Percentiles rank a stretch among this genome's conserved stretches.
Evolutionary conservation across 208 protist species (phyloP).

Genomic region (Tritrichomonas musculus): DNA sequence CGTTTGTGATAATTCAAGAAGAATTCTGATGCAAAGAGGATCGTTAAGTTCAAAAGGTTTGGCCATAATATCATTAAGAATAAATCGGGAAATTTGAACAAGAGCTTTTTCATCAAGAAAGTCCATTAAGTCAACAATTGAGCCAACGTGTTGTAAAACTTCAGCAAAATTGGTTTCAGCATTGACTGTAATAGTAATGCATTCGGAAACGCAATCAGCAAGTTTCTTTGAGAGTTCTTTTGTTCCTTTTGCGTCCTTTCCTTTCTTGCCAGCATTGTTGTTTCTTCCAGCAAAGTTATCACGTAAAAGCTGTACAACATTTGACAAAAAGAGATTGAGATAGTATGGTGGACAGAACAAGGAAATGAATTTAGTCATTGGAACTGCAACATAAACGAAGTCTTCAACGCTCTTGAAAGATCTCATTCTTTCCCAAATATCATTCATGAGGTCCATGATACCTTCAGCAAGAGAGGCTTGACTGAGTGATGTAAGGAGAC

Average conservation of each 20-base stretch:
- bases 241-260: background rate
- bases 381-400: constrained; percentile 15
- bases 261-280: background rate
- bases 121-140: constrained; percentile 26
- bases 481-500: background rate
- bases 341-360: background rate
- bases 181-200: background rate
- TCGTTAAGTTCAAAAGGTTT: constrained; percentile 16
- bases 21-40: constrained; percentile 2
- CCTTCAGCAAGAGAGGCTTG: background rate
- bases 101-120: background rate
- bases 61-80: background rate
- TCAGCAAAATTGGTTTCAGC: background rate
- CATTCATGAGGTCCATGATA: background rate
- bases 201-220: background rate
- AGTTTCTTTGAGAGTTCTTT: background rate
- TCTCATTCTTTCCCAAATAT: background rate
- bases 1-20: background rate
- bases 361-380: background rate
- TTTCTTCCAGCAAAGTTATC: background rate
- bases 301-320: background rate
- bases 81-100: background rate
- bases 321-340: background rate
- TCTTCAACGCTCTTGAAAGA: background rate
- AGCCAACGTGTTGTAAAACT: background rate